Base-by-base conservation (phyloP, 225 moss, liverwort and hornwort genomes). In the Straminergon stramineum region DNA sequence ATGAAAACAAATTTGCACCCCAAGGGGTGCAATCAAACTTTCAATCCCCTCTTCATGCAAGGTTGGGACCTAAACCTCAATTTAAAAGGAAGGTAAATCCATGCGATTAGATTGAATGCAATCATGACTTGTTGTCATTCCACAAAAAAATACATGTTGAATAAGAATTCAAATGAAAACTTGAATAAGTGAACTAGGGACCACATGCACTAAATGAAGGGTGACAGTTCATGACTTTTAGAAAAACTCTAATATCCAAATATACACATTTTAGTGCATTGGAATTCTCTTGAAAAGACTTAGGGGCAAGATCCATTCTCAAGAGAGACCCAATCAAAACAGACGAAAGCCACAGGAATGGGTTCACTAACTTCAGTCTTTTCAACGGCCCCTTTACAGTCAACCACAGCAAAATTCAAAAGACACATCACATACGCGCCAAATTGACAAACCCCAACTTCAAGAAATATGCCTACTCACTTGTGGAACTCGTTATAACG, bases 401-500 rank as follows among this genome's bases (percentile, higher is more conserved):
- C 24, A 26, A 27, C 51, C 31, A 63, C 27, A 62, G 32, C n/a
- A 82, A 81, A 89, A 92, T 75, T 68, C 45, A 75, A 67, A 48
- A 53, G 8, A 87, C 66, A 70, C 24, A 39, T 85, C 32, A 84
- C 58, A 89, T 51, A 86, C 3, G 43, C 35, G 71, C 55, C 62
- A 12, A 48, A 63, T 77, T 70, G 70, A 76, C 48, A 90, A 86
- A n/a, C 74, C n/a, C 84, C 32, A 85, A 82, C 31, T 26, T 62
- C 65, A 58, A 74, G 34, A 79, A 66, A 65, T 28, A 43, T 21
- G 67, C 7, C 62, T 27, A 84, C 77, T 93, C 89, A 96, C 97
- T 96, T 99, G 95, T 99, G 95, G 71, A 75, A 99, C 90, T 99
- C 98, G 82, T 96, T 96, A 90, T 97, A 97, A 74, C 97, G 96